Evolutionary conservation across 176 grass and related monocot species (phyloP), one percentile per base, ranked within the genome.

Genomic region (Tillandsia fasciculata): DNA sequence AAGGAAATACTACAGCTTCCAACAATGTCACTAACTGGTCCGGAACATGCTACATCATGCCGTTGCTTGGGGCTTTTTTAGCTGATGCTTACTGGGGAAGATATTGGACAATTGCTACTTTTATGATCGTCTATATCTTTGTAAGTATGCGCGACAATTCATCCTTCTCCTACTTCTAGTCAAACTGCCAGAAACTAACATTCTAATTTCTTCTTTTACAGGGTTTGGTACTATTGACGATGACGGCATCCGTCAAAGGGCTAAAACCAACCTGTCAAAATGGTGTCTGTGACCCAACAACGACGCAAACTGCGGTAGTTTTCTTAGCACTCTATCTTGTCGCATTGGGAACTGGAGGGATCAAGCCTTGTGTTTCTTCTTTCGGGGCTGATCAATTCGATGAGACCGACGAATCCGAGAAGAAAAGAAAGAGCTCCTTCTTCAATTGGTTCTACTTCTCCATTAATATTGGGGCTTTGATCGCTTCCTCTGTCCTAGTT

Each of bases 381-480:
- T 87, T 87, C 65, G 85, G 85, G 3, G 85, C 85, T 1, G 65
- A 67, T 65, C 85, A 87, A 70, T 87, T 80, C 80, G 80, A 76
- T 63, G 84, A 67, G n/a, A 1, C 61, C 12, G 79, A 78, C 26
- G 80, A 80, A 56, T 69, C 6, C 8, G 78, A 74, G 42, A 74
- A 78, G 33, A 2, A 14, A 10, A 74, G 26, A 69, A 80, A 87
- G 80, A 87, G 81, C 69, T 87, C 85, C 64, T 87, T 77, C 80
- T 87, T 87, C 85, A 87, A 83, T 70, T 87, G 85, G 85, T 83
- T 83, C 73, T 87, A 87, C 65, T 49, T 73, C 2, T 70, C 85
- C 56, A 17, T 83, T 49, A 83, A 70, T 73, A 73, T 80, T 0
- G 85, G 85, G 8, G 67, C 77, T n/a, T 73, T 83, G 9, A 18